A percentile compares a stretch with the other conserved stretches of the same genome.
Evolutionary conservation across 2,329 filamentous ascomycete species (phyloP).

Genomic region (Colletotrichum graminicola): DNA sequence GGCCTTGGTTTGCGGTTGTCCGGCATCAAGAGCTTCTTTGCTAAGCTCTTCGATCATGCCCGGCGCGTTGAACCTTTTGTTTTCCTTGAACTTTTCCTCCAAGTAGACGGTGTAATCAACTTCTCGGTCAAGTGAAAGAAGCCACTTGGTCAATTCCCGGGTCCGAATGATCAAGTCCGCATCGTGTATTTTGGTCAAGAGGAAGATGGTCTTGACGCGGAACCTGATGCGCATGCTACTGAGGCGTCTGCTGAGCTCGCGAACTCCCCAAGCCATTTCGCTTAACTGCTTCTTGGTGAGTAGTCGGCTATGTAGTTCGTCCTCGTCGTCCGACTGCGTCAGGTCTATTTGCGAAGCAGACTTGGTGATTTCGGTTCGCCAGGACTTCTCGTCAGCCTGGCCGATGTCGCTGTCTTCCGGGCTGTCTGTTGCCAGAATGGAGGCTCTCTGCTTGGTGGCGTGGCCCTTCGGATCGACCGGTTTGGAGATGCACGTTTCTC

Average conservation of each 20-base stretch:
- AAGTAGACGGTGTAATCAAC: conserved; percentile 84
- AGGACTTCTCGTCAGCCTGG: conserved; percentile 68
- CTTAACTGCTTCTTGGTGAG: conserved; percentile 94
- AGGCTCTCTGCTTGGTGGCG: conserved; percentile 73
- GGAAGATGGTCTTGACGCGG: conserved; percentile 84
- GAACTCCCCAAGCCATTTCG: conserved; percentile 96
- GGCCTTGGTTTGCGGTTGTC: conserved; percentile 50
- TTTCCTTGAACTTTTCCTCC: conserved; percentile 79
- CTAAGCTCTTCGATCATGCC: conserved; percentile 75
- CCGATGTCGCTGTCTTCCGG: conserved; percentile 59
- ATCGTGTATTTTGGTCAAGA: conserved; percentile 94
- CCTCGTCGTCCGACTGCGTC: conserved; percentile 47
- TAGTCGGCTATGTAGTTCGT: conserved; percentile 71
- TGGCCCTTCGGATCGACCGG: conserved; percentile 55
- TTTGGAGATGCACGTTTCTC: conserved; percentile 47
- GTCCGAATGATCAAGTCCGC: conserved; percentile 82
- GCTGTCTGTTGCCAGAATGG: conserved; percentile 65
- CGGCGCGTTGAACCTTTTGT: conserved; percentile 79
- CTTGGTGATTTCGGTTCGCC: conserved; percentile 63
- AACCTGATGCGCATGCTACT: conserved; percentile 86
- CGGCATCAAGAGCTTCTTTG: conserved; percentile 55
- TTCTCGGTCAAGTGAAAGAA: conserved; percentile 77
- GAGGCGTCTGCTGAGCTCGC: conserved; percentile 88
- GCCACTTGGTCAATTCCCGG: conserved; percentile 82
- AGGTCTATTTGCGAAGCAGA: conserved; percentile 57